These are phyloP conservation scores for Coprinellus micaceus DNA, from an alignment of 768 basidiomycete species.

Conservation along the genomic window DNA sequence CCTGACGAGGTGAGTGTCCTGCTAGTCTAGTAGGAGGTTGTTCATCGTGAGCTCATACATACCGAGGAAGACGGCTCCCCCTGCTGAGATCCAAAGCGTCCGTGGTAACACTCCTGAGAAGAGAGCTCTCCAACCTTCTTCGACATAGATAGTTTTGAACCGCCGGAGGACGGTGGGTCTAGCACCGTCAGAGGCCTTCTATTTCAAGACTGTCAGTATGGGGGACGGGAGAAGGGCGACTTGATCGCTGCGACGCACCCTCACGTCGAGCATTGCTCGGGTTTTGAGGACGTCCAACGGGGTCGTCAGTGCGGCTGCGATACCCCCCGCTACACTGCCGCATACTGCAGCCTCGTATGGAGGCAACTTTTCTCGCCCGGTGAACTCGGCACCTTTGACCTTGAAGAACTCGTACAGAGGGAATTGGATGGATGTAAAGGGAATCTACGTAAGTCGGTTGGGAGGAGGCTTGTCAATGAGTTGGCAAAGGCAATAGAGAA, in stretches of 20 bases:
- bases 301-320: constrained; percentile 87
- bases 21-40: constrained; percentile 28
- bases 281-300: constrained; percentile 97
- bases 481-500: constrained; percentile 29
- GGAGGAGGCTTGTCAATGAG: constrained; percentile 10
- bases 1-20: not conserved
- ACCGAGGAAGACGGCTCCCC: constrained; percentile 96
- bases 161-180: constrained; percentile 55
- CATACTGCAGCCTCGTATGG: constrained; percentile 82
- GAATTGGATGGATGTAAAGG: constrained; percentile 94
- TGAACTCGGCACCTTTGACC: constrained; percentile 48
- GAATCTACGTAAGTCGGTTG: constrained; percentile 63
- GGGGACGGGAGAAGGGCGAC: not conserved
- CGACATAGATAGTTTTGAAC: constrained; percentile 59
- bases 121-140: constrained; percentile 71
- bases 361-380: constrained; percentile 55
- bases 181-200: constrained; percentile 49
- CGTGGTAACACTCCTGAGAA: constrained; percentile 88
- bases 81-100: constrained; percentile 94
- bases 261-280: constrained; percentile 89
- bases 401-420: constrained; percentile 93
- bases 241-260: constrained; percentile 44
- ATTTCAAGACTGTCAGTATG: not conserved
- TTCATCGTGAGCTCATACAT: constrained; percentile 83
- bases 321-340: constrained; percentile 86